A percentile compares a stretch with the other conserved stretches of the same genome.
phyloP scores from a whole-genome alignment of 2,329 filamentous ascomycete species.

The Stemphylium beticola region DNA sequence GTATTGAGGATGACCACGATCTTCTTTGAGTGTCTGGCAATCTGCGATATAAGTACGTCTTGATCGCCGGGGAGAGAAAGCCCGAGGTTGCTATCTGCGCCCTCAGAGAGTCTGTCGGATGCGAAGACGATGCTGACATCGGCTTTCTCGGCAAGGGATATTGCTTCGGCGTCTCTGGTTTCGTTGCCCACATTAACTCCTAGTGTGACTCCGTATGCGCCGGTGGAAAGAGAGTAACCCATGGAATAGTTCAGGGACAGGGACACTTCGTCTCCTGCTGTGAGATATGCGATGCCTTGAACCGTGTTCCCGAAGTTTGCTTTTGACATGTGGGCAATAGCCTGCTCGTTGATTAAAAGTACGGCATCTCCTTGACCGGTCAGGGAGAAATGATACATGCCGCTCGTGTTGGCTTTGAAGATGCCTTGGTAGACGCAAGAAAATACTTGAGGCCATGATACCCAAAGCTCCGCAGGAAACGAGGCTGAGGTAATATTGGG shows the following conservation, averaged over 20 bases:
- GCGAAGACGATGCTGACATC: slow-evolving; percentile 4
- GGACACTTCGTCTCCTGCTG: slow-evolving; percentile 4
- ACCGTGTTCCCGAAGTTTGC: slow-evolving; percentile 10
- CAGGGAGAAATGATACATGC: too few relatives aligned
- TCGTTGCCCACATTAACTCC: too few relatives aligned
- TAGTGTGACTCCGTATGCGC: too few relatives aligned
- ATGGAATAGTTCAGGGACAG: neutral
- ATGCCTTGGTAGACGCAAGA: too few relatives aligned
- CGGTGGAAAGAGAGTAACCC: too few relatives aligned
- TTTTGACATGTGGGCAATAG: slow-evolving; percentile 8
- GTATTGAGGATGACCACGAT: neutral
- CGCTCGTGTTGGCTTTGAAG: too few relatives aligned
- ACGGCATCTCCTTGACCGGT: too few relatives aligned
- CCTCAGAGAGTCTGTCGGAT: slow-evolving; percentile 7
- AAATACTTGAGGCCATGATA: too few relatives aligned
- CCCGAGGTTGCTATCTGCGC: slow-evolving; percentile 5
- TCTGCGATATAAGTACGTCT: slow-evolving; percentile 1
- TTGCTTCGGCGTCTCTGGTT: too few relatives aligned
- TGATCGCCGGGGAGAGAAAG: slow-evolving; percentile 5
- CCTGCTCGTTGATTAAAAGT: slow-evolving; percentile 3
- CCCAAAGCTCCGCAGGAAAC: too few relatives aligned
- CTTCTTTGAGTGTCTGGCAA: slow-evolving; percentile 2
- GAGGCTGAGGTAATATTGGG: too few relatives aligned
- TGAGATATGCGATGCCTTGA: slow-evolving; percentile 1
- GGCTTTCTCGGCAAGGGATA: too few relatives aligned